Evolutionary conservation across 352 stramenopile genomes (phyloP).

Genomic region (Globisporangium alternatum): DNA sequence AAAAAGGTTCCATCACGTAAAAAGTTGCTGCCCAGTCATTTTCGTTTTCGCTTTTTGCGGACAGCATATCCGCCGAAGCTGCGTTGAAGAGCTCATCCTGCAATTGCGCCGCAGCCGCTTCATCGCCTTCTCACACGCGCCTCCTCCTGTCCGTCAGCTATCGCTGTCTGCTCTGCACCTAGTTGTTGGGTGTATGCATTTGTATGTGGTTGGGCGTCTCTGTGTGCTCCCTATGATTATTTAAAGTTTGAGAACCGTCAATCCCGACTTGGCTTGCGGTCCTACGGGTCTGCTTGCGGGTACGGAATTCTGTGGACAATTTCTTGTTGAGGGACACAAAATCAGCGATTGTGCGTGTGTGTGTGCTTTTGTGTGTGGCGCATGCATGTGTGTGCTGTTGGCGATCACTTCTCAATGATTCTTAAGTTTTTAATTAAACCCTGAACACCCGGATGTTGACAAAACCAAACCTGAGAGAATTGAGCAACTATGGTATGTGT

Average conservation of each 20-base stretch:
- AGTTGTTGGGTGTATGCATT: no score
- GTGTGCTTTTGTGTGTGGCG: background rate
- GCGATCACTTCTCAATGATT: slow-evolving; percentile 11
- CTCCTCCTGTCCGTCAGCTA: no score
- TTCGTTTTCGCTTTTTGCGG: no score
- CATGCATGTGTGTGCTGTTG: background rate
- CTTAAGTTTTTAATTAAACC: slow-evolving; percentile 15
- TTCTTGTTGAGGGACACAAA: slow-evolving; percentile 60
- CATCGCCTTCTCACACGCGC: background rate
- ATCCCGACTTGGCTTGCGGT: slow-evolving; percentile 28
- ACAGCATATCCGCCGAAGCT: no score
- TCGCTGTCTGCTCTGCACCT: no score
- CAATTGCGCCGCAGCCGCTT: background rate
- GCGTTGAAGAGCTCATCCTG: slow-evolving; percentile 1
- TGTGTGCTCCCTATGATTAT: slow-evolving; percentile 65
- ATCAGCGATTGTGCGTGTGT: background rate
- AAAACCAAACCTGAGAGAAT: slow-evolving; percentile 10
- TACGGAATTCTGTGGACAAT: slow-evolving; percentile 61
- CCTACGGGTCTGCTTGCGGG: background rate
- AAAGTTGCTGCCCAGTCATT: slow-evolving; percentile 8
- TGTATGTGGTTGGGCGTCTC: slow-evolving; percentile 11
- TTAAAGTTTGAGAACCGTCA: slow-evolving; percentile 87
- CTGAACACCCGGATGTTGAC: slow-evolving; percentile 15
- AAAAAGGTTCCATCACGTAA: background rate
- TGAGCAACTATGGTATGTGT: background rate